phyloP scores from a whole-genome alignment of 139 green algal species.

The Tetradesmus lagerheimii region DNA sequence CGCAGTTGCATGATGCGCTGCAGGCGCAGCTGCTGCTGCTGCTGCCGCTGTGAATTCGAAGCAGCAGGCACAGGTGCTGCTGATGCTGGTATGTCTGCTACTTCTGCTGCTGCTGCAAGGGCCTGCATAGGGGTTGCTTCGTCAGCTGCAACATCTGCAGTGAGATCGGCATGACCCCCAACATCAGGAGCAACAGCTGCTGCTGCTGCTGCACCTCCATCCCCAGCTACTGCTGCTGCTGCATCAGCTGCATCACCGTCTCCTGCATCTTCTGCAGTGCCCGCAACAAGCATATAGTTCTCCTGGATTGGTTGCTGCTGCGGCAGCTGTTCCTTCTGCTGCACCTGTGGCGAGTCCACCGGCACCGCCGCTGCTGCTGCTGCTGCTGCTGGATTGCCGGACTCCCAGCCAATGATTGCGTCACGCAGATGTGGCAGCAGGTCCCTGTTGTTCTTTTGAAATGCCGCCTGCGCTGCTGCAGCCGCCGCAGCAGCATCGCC shows the following conservation, averaged over 20 bases:
- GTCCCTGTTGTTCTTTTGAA: neutral
- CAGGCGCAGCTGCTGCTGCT: neutral
- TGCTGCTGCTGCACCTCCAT: neutral
- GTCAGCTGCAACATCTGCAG: neutral
- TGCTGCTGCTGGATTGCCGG: neutral
- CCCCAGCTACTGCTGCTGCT: neutral
- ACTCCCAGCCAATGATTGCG: neutral
- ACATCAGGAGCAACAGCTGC: neutral
- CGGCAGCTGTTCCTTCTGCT: constrained; percentile 8
- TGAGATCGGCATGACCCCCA: no score
- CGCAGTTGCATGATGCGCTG: neutral
- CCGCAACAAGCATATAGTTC: neutral
- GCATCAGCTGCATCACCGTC: neutral
- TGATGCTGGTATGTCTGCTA: no score
- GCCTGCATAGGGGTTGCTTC: no score
- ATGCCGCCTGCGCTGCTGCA: neutral
- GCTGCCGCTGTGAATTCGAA: no score
- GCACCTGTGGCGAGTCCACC: no score
- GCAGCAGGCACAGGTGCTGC: neutral
- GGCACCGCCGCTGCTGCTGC: neutral
- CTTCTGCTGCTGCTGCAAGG: neutral
- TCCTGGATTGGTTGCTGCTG: neutral
- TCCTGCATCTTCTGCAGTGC: no score
- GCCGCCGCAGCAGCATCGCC: neutral
- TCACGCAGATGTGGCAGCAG: neutral